Evolutionary conservation across 148 eudicot species (phyloP).

Genomic region (Nepenthes mirabilis): DNA sequence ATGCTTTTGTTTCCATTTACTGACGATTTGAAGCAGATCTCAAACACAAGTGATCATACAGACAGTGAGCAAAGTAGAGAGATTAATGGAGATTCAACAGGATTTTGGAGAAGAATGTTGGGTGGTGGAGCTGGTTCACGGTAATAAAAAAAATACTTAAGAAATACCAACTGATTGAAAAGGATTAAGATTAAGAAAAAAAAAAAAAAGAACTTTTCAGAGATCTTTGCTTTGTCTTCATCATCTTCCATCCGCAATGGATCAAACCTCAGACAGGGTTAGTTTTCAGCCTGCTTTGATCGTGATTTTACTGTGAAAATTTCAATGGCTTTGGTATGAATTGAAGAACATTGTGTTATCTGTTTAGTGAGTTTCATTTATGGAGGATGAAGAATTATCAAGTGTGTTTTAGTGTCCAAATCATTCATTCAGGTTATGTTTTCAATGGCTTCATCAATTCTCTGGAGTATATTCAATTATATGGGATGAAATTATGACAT

Average conservation of each 20-base stretch:
- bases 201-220: neutral
- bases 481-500: too few species aligned
- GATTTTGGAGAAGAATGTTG: conserved; percentile 72
- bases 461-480: too few species aligned
- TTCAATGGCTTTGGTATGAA: neutral
- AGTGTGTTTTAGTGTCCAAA: too few species aligned
- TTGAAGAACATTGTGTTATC: too few species aligned
- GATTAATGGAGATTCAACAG: conserved; percentile 38
- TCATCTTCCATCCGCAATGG: neutral
- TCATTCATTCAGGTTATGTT: too few species aligned
- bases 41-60: neutral
- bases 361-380: too few species aligned
- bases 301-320: neutral
- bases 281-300: conserved; percentile 8
- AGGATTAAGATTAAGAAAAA: neutral
- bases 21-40: conserved; percentile 44
- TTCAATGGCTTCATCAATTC: too few species aligned
- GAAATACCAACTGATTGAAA: too few species aligned
- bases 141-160: conserved; percentile 15
- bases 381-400: too few species aligned
- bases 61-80: conserved; percentile 25
- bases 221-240: neutral
- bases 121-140: conserved; percentile 52
- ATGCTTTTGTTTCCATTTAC: conserved; percentile 56
- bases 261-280: conserved; percentile 23